Conservation (phyloP, 139 green algal species). For the Tetradesmus obliquus region DNA sequence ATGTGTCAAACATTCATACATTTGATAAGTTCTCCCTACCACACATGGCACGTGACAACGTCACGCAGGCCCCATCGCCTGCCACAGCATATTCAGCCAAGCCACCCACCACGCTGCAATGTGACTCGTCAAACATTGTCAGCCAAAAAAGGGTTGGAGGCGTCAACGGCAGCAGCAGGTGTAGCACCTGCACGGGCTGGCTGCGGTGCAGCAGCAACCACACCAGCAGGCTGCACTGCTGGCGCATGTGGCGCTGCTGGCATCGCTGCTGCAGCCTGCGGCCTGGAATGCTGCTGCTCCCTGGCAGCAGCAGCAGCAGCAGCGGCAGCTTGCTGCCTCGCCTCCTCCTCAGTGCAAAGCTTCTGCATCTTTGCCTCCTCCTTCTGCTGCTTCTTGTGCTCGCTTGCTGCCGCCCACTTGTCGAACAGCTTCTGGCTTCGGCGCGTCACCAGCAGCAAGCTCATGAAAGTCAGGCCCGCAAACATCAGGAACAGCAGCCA, state of each 20-base stretch:
- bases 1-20: no score
- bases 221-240: not conserved
- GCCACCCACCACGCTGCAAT: not conserved
- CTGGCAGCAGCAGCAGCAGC: not conserved
- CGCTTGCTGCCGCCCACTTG: conserved; percentile 14
- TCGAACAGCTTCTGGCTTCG: conserved; percentile 26
- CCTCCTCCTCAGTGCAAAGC: not conserved
- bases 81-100: not conserved
- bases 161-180: not conserved
- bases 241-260: not conserved
- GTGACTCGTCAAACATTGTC: not conserved
- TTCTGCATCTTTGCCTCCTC: not conserved
- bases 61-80: not conserved
- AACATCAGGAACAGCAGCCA: conserved; percentile 24
- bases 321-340: not conserved
- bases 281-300: not conserved
- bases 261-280: not conserved
- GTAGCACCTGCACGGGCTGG: not conserved
- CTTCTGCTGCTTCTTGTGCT: not conserved
- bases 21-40: no score
- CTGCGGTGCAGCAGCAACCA: not conserved
- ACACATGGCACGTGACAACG: no score
- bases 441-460: not conserved
- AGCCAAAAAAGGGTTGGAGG: not conserved
- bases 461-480: not conserved